Conservation (phyloP, 1,284 basidiomycete genomes). For the Omphalotus olearius region DNA sequence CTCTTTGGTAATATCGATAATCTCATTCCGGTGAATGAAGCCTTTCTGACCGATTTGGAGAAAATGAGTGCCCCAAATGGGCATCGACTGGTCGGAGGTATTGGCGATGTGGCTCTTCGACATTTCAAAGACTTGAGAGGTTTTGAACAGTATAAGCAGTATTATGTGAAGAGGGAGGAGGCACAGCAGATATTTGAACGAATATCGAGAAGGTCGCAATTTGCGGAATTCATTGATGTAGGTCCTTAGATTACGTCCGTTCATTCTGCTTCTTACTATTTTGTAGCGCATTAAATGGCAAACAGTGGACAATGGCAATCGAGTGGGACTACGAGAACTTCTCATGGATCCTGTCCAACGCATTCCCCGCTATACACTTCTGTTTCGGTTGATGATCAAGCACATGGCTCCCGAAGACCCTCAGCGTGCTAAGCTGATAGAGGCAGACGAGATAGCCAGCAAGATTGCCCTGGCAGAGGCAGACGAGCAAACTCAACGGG, state of each 20-base stretch:
- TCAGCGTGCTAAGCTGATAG: conserved; percentile 79
- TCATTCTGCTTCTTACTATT: conserved; percentile 14
- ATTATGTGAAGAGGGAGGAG: conserved; percentile 91
- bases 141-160: conserved; percentile 89
- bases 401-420: conserved; percentile 75
- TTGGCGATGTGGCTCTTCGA: conserved; percentile 83
- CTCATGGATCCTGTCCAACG: conserved; percentile 99
- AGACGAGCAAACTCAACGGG: conserved; percentile 87
- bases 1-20: conserved; percentile 94
- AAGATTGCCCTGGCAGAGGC: conserved; percentile 91
- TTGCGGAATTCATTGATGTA: conserved; percentile 84
- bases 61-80: conserved; percentile 64
- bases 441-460: conserved; percentile 84
- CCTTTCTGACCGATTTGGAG: conserved; percentile 84
- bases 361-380: conserved; percentile 91
- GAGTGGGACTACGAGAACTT: conserved; percentile 88
- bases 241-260: conserved; percentile 24
- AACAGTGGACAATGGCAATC: conserved; percentile 76
- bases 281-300: conserved; percentile 85
- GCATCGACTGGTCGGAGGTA: conserved; percentile 49
- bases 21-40: conserved; percentile 82
- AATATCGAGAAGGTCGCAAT: conserved; percentile 71
- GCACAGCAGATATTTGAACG: conserved; percentile 87
- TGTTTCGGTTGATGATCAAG: conserved; percentile 90
- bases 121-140: conserved; percentile 81